Base-by-base conservation (phyloP, 1,284 basidiomycete species). In the Cutaneotrichosporon curvatum region DNA sequence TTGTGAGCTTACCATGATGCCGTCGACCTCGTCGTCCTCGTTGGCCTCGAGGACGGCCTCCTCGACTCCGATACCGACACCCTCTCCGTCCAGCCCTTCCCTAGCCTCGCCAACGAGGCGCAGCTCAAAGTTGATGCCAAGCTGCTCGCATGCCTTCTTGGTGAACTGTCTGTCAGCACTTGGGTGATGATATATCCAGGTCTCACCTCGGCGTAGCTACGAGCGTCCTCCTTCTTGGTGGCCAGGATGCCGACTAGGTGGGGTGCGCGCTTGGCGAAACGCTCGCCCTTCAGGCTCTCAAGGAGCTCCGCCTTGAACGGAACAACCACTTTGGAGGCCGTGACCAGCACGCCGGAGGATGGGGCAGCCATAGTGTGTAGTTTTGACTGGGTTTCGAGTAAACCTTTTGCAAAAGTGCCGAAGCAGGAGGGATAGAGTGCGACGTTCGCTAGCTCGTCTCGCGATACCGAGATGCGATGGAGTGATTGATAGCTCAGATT, bases 11-110 rank as follows among this genome's bases (percentile, higher is more conserved):
- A 28, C 25, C 25, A 28, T 28, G 25, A 28, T 28, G 25, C 92
- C 92, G 73, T 95, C 82, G 7, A 95, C 81, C 51, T 75, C 77
- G 19, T 77, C 74, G 65, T 95, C 88, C 55, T 87, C 87, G 64
- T 96, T 96, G 18, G 90, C 86, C 61, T 92, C 88, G 47, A 97
- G 83, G 57, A 96, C 92, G 6, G 87, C 90, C 68, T 95, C 87
- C 68, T 95, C 91, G 11, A 90, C 88, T 11, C 85, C 87, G 32
- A 83, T 81, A 11, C 80, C 79, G 16, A 81, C 78, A 11, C 73
- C 75, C 11, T 71, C 67, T 16, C 67, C 65, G 36, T 70, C 71
- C 49, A 67, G 62, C 11, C 65, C 67, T 33, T 69, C 64, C 8
- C 59, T 77, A 65, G 58, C 78, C 65, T 67, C 80, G 49, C 64